These are phyloP conservation scores for Phylloboletellus chloephorus DNA, from an alignment of 1,284 basidiomycete species.

Conservation along the genomic window DNA sequence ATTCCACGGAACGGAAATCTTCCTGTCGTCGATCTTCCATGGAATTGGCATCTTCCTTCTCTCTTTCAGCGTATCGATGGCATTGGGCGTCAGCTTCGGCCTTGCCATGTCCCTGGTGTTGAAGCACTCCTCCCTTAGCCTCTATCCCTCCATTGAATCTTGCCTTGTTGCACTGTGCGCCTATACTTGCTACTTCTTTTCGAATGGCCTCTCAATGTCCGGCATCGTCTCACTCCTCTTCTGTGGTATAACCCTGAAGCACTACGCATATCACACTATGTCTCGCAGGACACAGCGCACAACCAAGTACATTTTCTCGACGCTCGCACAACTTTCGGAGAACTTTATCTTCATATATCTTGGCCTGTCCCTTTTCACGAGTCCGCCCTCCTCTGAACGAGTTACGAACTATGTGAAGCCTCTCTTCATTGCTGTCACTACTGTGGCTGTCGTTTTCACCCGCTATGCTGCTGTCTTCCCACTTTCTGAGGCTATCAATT, in stretches of 20 bases:
- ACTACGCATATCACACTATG: constrained; percentile 99
- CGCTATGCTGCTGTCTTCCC: constrained; percentile 97
- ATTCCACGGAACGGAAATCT: constrained; percentile 89
- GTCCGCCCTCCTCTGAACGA: constrained; percentile 62
- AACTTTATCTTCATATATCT: constrained; percentile 99
- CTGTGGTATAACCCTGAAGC: constrained; percentile 98
- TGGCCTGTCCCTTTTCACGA: constrained; percentile 92
- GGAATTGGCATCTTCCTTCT: constrained; percentile 95
- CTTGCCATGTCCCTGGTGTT: constrained; percentile 87
- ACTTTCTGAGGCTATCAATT: constrained; percentile 92
- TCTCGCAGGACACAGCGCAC: constrained; percentile 90
- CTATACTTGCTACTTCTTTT: constrained; percentile 99
- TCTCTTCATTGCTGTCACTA: constrained; percentile 88
- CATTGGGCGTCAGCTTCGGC: constrained; percentile 87
- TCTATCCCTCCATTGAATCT: constrained; percentile 89
- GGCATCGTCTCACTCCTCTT: constrained; percentile 98
- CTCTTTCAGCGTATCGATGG: constrained; percentile 92
- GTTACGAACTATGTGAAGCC: constrained; percentile 90
- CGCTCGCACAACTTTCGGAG: constrained; percentile 90
- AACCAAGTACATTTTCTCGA: constrained; percentile 93
- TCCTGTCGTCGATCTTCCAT: constrained; percentile 86
- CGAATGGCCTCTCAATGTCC: constrained; percentile 90
- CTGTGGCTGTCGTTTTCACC: constrained; percentile 88
- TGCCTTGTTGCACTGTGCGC: constrained; percentile 93
- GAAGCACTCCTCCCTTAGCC: constrained; percentile 87